Evolutionary conservation across 1,139 yeast species (phyloP), one percentile per base, ranked within the genome.

Genomic region (Meyerozyma guilliermondii): DNA sequence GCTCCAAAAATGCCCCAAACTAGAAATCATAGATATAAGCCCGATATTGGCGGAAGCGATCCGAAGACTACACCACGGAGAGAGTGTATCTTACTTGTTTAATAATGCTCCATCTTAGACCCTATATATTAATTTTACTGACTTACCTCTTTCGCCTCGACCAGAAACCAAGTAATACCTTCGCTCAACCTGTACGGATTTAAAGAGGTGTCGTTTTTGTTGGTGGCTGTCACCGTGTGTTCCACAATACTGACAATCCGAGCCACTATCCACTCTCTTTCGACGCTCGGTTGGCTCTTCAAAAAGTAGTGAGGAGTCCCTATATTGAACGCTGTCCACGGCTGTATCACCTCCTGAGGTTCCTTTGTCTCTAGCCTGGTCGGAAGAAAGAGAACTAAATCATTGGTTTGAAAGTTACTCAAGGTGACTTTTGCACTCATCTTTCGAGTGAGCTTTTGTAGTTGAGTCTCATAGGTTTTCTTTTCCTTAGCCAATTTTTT

Each of bases 251-350:
- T 60, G 9, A 63, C 55, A 10, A 86, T 78, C 38, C 84, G 65
- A 0, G 84, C 91, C 23, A 87, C 83, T 52, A 86, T 67, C 87
- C 92, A 87, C 50, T 86, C 94, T 42, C 81, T 62, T 39, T 60
- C 61, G 48, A 60, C 53, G 29, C 42, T 53, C 16, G 46, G 45
- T 7, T 36, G 36, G 13, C 44, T 46, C 44, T 78, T 74, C 51
- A 87, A 65, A 53, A 85, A 82, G 56, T 75, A 84, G 56, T 86
- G 91, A 0, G 92, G 91, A 0, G 89, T 83, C 0, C 88, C 92
- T 39, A 83, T 76, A 52, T 86, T 86, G 65, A 87, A 87, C 0
- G 92, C 92, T 0, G 94, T 92, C 95, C 95, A 87, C 3, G 91
- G 87, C 47, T 80, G 83, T 18, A 65, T 58, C 17, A 40, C 45